phyloP scores from a whole-genome alignment of 768 basidiomycete genomes.

The Mycena venus region DNA sequence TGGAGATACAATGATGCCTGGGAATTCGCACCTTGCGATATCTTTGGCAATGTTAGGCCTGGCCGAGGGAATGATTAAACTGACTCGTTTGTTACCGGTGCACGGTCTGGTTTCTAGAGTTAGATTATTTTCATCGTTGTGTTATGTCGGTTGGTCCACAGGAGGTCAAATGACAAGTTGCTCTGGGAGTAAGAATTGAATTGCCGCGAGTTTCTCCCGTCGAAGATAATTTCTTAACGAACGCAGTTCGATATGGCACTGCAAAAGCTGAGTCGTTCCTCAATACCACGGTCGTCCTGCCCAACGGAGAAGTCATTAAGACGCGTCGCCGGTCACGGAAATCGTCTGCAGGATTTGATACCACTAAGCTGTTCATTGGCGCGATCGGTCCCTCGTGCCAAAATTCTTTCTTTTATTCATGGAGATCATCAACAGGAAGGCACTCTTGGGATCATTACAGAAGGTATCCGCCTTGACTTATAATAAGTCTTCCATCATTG shows the following conservation, averaged over 20 bases:
- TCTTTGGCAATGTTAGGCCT: slow-evolving; percentile 34
- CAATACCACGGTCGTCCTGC: slow-evolving; percentile 91
- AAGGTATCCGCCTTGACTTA: slow-evolving; percentile 67
- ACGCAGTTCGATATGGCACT: slow-evolving; percentile 91
- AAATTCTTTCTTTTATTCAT: slow-evolving; percentile 40
- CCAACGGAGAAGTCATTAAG: too few relatives aligned
- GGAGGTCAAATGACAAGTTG: too few relatives aligned
- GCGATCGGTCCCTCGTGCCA: slow-evolving; percentile 50
- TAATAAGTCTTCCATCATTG: too few relatives aligned
- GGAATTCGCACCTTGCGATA: slow-evolving; percentile 46
- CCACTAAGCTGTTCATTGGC: slow-evolving; percentile 89
- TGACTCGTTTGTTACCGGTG: too few relatives aligned
- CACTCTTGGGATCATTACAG: too few relatives aligned
- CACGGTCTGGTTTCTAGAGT: too few relatives aligned
- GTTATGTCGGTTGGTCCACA: too few relatives aligned
- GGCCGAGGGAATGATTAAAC: too few relatives aligned
- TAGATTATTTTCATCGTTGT: too few relatives aligned
- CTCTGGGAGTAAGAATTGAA: slow-evolving; percentile 73
- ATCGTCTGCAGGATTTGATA: slow-evolving; percentile 90
- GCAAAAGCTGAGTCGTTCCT: slow-evolving; percentile 94
- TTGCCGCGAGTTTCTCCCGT: slow-evolving; percentile 11
- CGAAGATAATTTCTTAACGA: slow-evolving; percentile 59
- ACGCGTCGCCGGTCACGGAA: slow-evolving; percentile 85
- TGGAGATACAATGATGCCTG: slow-evolving; percentile 43
- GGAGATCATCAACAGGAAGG: slow-evolving; percentile 55